Evolutionary conservation across 768 basidiomycete species (phyloP), one percentile per base, ranked within the genome.

Genomic region (Tylopilus balloui): DNA sequence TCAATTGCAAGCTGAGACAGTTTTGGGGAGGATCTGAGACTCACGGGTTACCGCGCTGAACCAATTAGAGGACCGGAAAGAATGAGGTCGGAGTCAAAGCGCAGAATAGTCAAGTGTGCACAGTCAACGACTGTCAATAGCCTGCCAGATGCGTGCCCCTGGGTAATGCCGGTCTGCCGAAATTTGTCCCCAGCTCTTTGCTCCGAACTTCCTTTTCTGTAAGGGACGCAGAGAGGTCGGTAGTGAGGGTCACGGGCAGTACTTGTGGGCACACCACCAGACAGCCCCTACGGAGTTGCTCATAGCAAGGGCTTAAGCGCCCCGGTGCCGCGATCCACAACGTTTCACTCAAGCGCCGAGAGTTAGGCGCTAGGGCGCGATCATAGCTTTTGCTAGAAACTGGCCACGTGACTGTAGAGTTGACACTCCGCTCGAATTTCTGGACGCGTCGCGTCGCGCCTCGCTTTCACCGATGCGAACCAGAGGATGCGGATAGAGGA

Each of bases 401-500:
- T 4, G 1, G 20, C 11, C 61, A 66, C 55, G 51, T 68, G 57
- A 49, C 24, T 41, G 1, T 0, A 9, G 6, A 0, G 35, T 65
- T 62, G 13, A 37, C 20, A 42, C 65, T 68, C 65, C 66, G 64
- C 12, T 47, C 53, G 15, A 64, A 68, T 48, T 28, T 14, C 3
- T 6, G 7, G 50, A 35, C 66, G 65, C 67, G 64, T 57, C 66
- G 66, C 65, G 66, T 58, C 66, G 64, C 61, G 66, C 56, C 31
- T n/a, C 3, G 20, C 13, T 6, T 31, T 32, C 46, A 15, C 25
- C 34, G 32, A 35, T 20, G 29, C 45, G 24, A 36, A 49, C 40
- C 36, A 56, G 55, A 73, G 59, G 50, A 95, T 95, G 93, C 76
- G 92, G 56, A 93, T 96, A 56, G 91, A 95, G 65, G 95, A 98